Evolutionary conservation across 768 basidiomycete species (phyloP), one percentile per base, ranked within the genome.

Genomic region (Agaricus sinodeliciosus): DNA sequence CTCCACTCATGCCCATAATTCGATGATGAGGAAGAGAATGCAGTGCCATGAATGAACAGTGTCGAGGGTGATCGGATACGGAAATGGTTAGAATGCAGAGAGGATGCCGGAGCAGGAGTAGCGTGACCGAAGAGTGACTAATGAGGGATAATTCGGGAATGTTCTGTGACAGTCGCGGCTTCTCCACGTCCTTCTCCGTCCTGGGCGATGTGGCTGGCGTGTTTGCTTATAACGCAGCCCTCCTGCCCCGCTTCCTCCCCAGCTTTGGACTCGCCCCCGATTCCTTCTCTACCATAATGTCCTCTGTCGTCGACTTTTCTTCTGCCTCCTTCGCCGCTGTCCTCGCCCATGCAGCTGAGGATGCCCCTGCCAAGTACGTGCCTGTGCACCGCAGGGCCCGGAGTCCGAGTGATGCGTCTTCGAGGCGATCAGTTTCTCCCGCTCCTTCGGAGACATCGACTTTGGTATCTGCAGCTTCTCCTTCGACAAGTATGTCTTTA

Each of bases 131-230:
- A 18, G 26, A 6, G 15, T 26, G 36, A 48, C 34, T n/a, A 11
- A 19, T 48, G n/a, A 40, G 36, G 44, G 27, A 31, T 39, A 25
- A 16, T 53, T 53, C 51, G 36, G 18, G 43, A 39, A 53, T 3
- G 25, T 51, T 45, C 43, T 12, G 42, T 51, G 43, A 51, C 43
- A 26, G n/a, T 25, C 16, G 43, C 36, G 42, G 35, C 15, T 25
- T 40, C 27, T 43, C 51, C 51, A 53, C 51, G 51, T 53, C 51
- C 13, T 37, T 28, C 51, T 53, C 51, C 51, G 50, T 25, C 31
- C 40, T 27, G 31, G 22, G 19, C 15, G 25, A 2, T 35, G 25
- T 34, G 16, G 27, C 44, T 28, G 40, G 37, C 39, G 27, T n/a
- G 26, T 8, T 3, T 39, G 27, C 19, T 45, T 31, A 15, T 9